phyloP scores from a whole-genome alignment of 106 monocot genomes.

The Xerophyta viscosa region DNA sequence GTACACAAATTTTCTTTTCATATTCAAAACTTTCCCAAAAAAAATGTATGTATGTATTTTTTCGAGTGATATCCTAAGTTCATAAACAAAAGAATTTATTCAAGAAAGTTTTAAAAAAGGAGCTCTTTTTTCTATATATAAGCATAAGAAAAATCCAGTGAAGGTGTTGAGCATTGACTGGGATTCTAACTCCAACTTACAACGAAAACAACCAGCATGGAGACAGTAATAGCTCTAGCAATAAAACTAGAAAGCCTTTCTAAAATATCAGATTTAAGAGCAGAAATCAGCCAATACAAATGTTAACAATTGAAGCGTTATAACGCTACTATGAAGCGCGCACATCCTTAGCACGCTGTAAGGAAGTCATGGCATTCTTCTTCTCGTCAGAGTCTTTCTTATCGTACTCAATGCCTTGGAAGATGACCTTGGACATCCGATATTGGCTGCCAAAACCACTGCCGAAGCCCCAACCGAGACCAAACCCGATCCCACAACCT shows the following conservation, averaged over 20 bases:
- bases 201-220: too few relatives aligned
- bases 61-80: too few relatives aligned
- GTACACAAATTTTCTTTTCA: too few relatives aligned
- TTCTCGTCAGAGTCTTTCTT: slow-evolving; percentile 20
- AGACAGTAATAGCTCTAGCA: too few relatives aligned
- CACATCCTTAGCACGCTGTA: slow-evolving; percentile 13
- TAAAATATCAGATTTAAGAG: not conserved
- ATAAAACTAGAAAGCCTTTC: not conserved
- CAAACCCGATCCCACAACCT: slow-evolving; percentile 88
- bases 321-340: slow-evolving; percentile 2
- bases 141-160: too few relatives aligned
- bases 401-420: slow-evolving; percentile 71
- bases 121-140: too few relatives aligned
- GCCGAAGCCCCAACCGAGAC: slow-evolving; percentile 97
- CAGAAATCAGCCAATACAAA: not conserved
- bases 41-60: too few relatives aligned
- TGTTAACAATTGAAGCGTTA: not conserved
- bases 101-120: too few relatives aligned
- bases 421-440: slow-evolving; percentile 45
- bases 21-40: too few relatives aligned
- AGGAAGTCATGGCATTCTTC: not conserved
- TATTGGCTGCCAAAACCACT: slow-evolving; percentile 84
- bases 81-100: too few relatives aligned
- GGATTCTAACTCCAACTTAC: too few relatives aligned
- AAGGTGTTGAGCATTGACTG: too few relatives aligned